A percentile compares a stretch with the other conserved stretches of the same genome.
Evolutionary conservation across 305 asterid genomes (phyloP).

Genomic region (Withania somnifera): DNA sequence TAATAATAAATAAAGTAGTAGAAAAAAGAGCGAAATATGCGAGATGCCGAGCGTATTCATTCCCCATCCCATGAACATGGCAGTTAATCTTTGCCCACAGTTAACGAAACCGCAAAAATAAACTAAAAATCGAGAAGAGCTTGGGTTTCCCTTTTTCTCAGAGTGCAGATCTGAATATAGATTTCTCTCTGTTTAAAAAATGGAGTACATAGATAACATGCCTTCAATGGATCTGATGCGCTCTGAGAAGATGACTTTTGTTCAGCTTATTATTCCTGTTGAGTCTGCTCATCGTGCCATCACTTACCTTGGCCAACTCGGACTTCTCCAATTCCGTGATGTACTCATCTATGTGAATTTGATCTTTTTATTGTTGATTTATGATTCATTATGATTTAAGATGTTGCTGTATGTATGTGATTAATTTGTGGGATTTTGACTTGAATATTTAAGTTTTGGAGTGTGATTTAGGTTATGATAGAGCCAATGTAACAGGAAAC

Average conservation of each 20-base stretch:
- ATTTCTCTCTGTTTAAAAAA: slow-evolving; percentile 29
- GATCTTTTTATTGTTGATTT: not conserved
- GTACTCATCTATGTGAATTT: slow-evolving; percentile 31
- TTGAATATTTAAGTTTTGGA: not conserved
- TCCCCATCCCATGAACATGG: no score
- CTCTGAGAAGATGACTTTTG: slow-evolving; percentile 91
- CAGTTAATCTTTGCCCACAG: not conserved
- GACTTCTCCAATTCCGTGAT: slow-evolving; percentile 85
- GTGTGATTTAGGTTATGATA: not conserved
- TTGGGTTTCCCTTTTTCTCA: not conserved
- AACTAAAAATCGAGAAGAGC: not conserved
- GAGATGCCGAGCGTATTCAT: not conserved
- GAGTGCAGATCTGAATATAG: slow-evolving; percentile 28
- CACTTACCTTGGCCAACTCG: slow-evolving; percentile 86
- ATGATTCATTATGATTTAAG: not conserved
- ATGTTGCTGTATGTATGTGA: not conserved
- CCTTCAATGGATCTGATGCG: slow-evolving; percentile 99
- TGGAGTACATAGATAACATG: slow-evolving; percentile 59
- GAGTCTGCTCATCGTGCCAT: slow-evolving; percentile 95
- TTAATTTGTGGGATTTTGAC: not conserved
- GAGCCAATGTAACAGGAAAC: not conserved
- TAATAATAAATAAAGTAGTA: no score
- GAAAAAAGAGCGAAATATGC: not conserved
- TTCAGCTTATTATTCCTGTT: slow-evolving; percentile 82
- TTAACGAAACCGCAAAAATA: not conserved